These are phyloP conservation scores for Glomus cerebriforme DNA, from an alignment of 192 early-diverging fungal genomes.

Conservation along the genomic window DNA sequence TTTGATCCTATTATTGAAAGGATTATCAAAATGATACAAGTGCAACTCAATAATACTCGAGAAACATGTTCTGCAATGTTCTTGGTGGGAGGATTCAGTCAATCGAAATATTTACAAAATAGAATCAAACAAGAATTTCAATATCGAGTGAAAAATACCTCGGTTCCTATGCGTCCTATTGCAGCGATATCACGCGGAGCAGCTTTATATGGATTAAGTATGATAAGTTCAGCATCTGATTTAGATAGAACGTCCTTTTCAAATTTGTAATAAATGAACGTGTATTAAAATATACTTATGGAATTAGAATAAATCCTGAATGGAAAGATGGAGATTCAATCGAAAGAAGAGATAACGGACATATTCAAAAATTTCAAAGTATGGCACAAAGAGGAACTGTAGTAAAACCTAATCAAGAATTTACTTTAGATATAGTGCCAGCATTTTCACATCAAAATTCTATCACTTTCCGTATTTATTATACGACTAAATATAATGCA, in stretches of 20 bases:
- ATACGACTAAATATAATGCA: not conserved
- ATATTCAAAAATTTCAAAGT: too few species aligned
- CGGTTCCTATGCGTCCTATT: constrained; percentile 51
- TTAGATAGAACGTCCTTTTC: too few species aligned
- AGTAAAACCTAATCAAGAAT: too few species aligned
- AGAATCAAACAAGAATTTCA: constrained; percentile 49
- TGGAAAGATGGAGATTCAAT: too few species aligned
- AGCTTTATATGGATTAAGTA: constrained; percentile 3
- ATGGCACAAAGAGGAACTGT: too few species aligned
- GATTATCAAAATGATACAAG: constrained; percentile 52
- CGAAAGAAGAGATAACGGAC: too few species aligned
- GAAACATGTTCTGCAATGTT: constrained; percentile 49
- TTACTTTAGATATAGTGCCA: not conserved
- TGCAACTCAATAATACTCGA: constrained; percentile 46
- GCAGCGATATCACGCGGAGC: constrained; percentile 56
- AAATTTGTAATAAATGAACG: too few species aligned
- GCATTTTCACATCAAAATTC: too few species aligned
- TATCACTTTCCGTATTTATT: too few species aligned
- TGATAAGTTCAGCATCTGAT: too few species aligned
- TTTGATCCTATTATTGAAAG: constrained; percentile 60
- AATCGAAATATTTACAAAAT: constrained; percentile 51
- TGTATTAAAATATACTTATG: too few species aligned
- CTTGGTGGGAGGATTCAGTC: constrained; percentile 56
- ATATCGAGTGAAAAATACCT: constrained; percentile 42
- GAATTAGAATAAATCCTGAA: too few species aligned